Base-by-base conservation (phyloP, 1,139 yeast species). In the Saccharomyces hybrid region DNA sequence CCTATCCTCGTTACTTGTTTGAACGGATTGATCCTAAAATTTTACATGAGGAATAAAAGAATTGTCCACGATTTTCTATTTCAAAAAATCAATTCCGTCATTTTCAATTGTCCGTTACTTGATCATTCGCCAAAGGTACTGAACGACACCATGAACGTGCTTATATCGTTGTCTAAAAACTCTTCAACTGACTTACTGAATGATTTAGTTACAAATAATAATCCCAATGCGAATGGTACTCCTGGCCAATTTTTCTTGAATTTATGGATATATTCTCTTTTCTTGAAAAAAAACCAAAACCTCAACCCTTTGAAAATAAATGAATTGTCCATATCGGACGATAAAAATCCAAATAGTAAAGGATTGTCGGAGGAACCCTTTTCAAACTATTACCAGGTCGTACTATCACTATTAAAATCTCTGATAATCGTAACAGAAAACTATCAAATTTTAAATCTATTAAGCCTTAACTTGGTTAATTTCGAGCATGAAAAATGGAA, bases 261-360 rank as follows among this genome's bases (percentile, higher is more conserved):
- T 66, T 78, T 88, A 21, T 89, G 96, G 96, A 74, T 80, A 1
- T 83, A 85, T 62, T 72, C 77, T 44, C 69, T 80, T 32, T 86
- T 79, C 64, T 72, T 83, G 52, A 73, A 72, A 48, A 71, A 70
- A 31, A 62, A 73, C 8, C 71, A 76, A 49, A 78, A 73, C 9
- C 21, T 62, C 9, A 55, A 60, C 34, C 66, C 75, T 73, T 8
- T 68, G 59, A 51, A 54, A 52, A 51, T 54, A 9, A 51, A 57
- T 34, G 47, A 56, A 49, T 21, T 51, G 42, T 34, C 42, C 5
- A 34, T 34, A 14, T 14, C 42, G 16, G 12, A 34, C 4, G 21
- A 47, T 29, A 27, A 47, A 47, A 14, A 21, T 14, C 12, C 14
- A 27, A 21, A 27, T 4, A 6, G 14, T 26, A 6, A 11, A n/a